Base-by-base conservation (phyloP, 768 basidiomycete species). In the Leccinum pellstonianum region DNA sequence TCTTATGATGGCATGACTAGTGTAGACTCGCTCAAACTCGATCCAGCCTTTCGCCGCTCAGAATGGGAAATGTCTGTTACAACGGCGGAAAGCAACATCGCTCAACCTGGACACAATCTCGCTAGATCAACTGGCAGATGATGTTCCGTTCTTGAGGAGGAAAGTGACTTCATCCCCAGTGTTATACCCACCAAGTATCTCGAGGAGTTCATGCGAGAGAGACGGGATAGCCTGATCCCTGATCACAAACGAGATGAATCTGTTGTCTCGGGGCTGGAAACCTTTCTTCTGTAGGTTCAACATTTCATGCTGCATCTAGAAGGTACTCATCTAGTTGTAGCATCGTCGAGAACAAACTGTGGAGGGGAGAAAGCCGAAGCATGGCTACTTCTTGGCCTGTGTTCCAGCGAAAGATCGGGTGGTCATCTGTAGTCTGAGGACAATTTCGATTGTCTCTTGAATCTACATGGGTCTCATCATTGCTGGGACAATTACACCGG, bases 291-390 rank as follows among this genome's bases (percentile, higher is more conserved):
- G 91, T 92, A 72, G 62, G 84, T 75, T 35, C 23, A 17, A 41
- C 68, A 17, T 55, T 37, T 55, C 41, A 7, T 53, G 51, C 8
- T 33, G 23, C 46, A 19, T 25, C 19, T 43, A 9, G 17, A 52
- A 6, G 19, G 31, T 29, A 14, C 62, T 66, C 37, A 66, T 41
- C 6, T 3, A 27, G 35, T 41, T 12, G 19, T 66, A 91, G 91
- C 59, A 82, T 90, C 58, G 75, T 93, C 37, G 86, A 93, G 69
- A 91, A 90, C 70, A 82, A 84, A 55, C 65, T 92, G 23, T 92
- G 89, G 88, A 84, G 79, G 66, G 84, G 84, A 35, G 87, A 91
- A 73, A 77, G 70, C 58, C 82, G 88, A 6, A 67, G 77, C 49
- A 77, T 90, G 12, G 83, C 83, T 15, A 79, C 87, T 17, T 70